Base-by-base conservation (phyloP, 495 filamentous ascomycete genomes). In the Melanomma pulvis-pyrius region DNA sequence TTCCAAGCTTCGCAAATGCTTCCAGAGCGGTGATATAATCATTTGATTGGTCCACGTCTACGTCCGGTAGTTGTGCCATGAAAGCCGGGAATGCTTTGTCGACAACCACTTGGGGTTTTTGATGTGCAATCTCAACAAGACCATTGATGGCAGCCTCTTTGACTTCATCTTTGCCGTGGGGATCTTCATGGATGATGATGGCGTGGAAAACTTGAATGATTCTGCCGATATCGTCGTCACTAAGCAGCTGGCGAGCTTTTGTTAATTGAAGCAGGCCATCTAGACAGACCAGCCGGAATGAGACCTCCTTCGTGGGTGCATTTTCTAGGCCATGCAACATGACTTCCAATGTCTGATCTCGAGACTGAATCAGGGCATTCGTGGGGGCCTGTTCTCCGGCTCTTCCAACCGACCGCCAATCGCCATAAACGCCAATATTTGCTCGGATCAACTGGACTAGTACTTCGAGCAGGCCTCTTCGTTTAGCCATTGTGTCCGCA, bases 41-140 rank as follows among this genome's bases (percentile, higher is more conserved):
- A 26, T 53, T 74, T 19, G 67, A 61, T 21, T 71, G 68, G 29
- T 76, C 77, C 0, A 71, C 75, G 54, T 83, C 83, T 24, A 77
- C 75, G 50, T 90, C 87, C 3, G 89, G 89, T 1, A 92, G 77
- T 28, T 83, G 82, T 0, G 88, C 88, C 78, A 91, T 84, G 70
- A 92, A 90, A 11, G 85, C 85, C 15, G 89, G 89, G 74, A 92
- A 87, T 0, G 88, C 89, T 30, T 87, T 86, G 53, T 90, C 82
- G 75, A 89, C 84, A 21, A 92, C 86, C 25, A 88, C 73, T n/a
- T 82, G 81, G 13, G 88, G 84, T 67, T 87, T 88, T 55, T 85
- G 79, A 64, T 83, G 87, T 8, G 88, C 88, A 52, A 92, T 82
- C 30, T 87, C 82, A 11, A 84, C 80, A 46, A 92, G 77, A 46